Base-by-base conservation (phyloP, 2,329 filamentous ascomycete genomes). In the Passalora sequoiae region DNA sequence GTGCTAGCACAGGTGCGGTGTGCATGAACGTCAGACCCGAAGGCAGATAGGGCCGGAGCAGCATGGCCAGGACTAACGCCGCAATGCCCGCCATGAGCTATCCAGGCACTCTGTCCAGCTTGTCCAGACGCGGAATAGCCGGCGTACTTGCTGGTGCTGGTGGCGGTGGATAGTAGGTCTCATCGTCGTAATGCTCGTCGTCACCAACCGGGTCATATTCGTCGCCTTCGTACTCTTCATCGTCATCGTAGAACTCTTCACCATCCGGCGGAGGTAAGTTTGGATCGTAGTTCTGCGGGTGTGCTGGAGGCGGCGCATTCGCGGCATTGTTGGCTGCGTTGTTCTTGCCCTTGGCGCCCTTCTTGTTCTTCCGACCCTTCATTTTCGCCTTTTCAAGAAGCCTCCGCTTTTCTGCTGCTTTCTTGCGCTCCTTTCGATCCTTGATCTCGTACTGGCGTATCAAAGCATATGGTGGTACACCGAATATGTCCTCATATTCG, bases 401-500 rank as follows among this genome's bases (percentile, higher is more conserved):
- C 37, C 89, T 76, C 49, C 84, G 81, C 60, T 91, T 86, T 65
- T 96, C 88, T n/a, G 86, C 87, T 54, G 91, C 75, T 51, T 89
- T 80, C 58, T 87, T 86, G 37, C 88, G 83, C 62, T 87, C 82
- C 47, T 85, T 84, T 25, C 88, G 82, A 61, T 96, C 92, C 65
- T 95, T 96, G 62, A 91, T 86, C 68, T 98, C 92, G 61, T 97
- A 98, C 50, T 89, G 81, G 29, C 86, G 80, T 51, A 97, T 94
- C 42, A 98, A 70, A 38, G 88, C 88, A 56, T 80, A 77, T 0
- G 92, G 92, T 2, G 86, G 86, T 40, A 76, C 76, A n/a, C 91
- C 91, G 63, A 95, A 97, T 38, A 98, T 96, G 40, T 81, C 80
- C 67, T 97, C 91, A 62, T 96, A 98, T 66, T 98, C 92, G 71